phyloP scores from a whole-genome alignment of 1,284 basidiomycete genomes.

The Ganoderma multipileum region DNA sequence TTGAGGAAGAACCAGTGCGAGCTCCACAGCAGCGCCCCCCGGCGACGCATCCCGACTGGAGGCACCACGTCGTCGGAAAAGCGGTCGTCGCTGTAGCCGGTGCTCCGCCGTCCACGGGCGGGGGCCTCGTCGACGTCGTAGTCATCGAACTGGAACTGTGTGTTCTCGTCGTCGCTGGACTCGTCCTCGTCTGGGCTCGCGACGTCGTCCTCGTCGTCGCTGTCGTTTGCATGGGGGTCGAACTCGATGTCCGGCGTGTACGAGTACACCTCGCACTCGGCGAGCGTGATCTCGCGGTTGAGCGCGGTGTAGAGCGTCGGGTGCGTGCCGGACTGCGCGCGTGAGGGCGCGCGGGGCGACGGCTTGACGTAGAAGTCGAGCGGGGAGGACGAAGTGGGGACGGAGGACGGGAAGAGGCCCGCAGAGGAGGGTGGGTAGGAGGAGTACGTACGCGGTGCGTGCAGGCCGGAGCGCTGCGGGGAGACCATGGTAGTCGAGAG shows the following conservation, averaged over 20 bases:
- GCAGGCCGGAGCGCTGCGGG: conserved; percentile 66
- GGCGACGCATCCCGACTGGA: conserved; percentile 34
- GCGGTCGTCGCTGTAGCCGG: conserved; percentile 41
- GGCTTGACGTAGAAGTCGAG: conserved; percentile 55
- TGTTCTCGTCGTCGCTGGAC: conserved; percentile 65
- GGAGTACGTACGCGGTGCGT: conserved; percentile 79
- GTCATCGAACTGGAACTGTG: conserved; percentile 79
- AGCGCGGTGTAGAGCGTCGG: conserved; percentile 88
- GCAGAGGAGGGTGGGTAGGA: conserved; percentile 78
- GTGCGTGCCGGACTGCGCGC: conserved; percentile 60
- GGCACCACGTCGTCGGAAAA: conserved; percentile 27
- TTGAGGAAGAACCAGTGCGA: conserved; percentile 99
- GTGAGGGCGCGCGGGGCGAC: conserved; percentile 68
- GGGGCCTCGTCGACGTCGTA: conserved; percentile 74
- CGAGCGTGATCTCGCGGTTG: conserved; percentile 89
- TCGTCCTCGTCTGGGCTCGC: conserved; percentile 63
- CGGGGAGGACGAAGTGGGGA: conserved; percentile 74
- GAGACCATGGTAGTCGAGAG: conserved; percentile 81
- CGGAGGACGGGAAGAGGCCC: conserved; percentile 75
- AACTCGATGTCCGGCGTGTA: conserved; percentile 95
- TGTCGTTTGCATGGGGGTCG: conserved; percentile 91
- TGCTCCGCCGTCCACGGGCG: conserved; percentile 44
- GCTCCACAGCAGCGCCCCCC: conserved; percentile 93
- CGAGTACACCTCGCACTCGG: conserved; percentile 95
- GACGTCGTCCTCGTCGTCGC: conserved; percentile 80